Percentiles rank a stretch among this genome's conserved stretches.
phyloP scores from a whole-genome alignment of 108 stramenopile genomes.

The Fragilaria crotonensis region DNA sequence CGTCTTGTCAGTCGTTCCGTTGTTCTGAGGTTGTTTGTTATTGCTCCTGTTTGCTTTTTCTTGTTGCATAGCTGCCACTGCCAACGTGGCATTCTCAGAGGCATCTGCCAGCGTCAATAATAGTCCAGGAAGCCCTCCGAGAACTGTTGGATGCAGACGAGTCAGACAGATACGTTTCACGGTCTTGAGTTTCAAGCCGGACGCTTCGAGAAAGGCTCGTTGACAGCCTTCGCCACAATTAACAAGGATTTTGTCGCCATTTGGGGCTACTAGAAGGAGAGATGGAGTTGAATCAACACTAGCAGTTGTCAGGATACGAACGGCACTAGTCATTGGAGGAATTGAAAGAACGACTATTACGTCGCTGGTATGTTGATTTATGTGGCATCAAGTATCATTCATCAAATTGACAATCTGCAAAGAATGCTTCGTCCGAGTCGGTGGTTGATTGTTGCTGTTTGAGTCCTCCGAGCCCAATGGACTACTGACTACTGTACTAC shows the following conservation, averaged over 20 bases:
- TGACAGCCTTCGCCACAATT: conserved; percentile 85
- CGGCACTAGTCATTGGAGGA: conserved; percentile 69
- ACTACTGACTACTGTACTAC: too few relatives aligned
- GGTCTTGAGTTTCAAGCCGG: conserved; percentile 44
- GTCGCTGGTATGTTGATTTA: too few relatives aligned
- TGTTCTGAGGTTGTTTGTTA: too few relatives aligned
- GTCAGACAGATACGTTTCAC: conserved; percentile 68
- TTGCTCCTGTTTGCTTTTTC: too few relatives aligned
- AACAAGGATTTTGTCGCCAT: conserved; percentile 62
- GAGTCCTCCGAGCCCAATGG: too few relatives aligned
- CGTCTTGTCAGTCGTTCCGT: too few relatives aligned
- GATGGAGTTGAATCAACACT: conserved; percentile 66
- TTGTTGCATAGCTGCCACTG: neutral
- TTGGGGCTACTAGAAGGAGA: conserved; percentile 49
- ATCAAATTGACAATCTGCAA: too few relatives aligned
- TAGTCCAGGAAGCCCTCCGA: conserved; percentile 80
- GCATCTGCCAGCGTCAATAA: conserved; percentile 74
- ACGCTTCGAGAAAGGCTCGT: conserved; percentile 64
- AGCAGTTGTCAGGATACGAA: conserved; percentile 57
- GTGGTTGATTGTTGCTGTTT: too few relatives aligned
- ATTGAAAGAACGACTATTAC: too few relatives aligned
- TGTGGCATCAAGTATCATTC: too few relatives aligned
- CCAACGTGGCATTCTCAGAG: conserved; percentile 15
- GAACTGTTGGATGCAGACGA: conserved; percentile 47
- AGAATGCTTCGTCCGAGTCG: too few relatives aligned